These are phyloP conservation scores for Apophysomyces variabilis DNA, from an alignment of 371 early-diverging fungal genomes.

Conservation along the genomic window DNA sequence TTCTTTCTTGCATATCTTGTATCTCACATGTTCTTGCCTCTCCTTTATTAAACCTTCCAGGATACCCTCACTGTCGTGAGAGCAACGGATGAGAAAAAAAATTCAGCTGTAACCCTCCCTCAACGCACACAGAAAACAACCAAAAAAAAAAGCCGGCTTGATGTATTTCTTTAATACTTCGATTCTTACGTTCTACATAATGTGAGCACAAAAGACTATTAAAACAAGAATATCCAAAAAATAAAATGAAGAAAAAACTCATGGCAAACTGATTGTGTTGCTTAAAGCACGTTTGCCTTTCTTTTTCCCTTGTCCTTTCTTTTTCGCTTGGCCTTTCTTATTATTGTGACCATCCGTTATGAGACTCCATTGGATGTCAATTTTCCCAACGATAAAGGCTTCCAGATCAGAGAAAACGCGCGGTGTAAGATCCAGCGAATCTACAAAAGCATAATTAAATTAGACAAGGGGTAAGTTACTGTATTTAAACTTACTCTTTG, in stretches of 20 bases:
- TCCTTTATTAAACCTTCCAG: not conserved
- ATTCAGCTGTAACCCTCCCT: too few species aligned
- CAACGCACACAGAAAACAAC: not conserved
- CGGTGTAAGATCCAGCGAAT: constrained; percentile 62
- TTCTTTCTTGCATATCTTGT: constrained; percentile 1
- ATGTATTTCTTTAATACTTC: constrained; percentile 7
- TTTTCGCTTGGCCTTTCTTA: not conserved
- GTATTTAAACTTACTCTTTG: constrained; percentile 24
- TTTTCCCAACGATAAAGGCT: constrained; percentile 48
- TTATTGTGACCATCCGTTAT: constrained; percentile 7
- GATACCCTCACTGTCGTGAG: too few species aligned
- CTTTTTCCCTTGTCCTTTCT: not conserved
- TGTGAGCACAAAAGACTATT: not conserved
- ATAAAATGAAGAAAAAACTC: not conserved
- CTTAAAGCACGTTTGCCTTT: not conserved
- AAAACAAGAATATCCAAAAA: not conserved
- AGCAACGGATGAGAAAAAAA: too few species aligned
- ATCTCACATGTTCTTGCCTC: not conserved
- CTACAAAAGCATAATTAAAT: constrained; percentile 11
- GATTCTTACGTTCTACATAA: constrained; percentile 10
- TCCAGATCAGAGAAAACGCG: constrained; percentile 63
- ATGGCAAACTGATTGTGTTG: not conserved
- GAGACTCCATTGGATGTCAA: constrained; percentile 60
- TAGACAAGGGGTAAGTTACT: not conserved
- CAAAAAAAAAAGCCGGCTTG: not conserved